phyloP scores from a whole-genome alignment of 192 early-diverging fungal species.

The Jimgerdemannia flammicorona region DNA sequence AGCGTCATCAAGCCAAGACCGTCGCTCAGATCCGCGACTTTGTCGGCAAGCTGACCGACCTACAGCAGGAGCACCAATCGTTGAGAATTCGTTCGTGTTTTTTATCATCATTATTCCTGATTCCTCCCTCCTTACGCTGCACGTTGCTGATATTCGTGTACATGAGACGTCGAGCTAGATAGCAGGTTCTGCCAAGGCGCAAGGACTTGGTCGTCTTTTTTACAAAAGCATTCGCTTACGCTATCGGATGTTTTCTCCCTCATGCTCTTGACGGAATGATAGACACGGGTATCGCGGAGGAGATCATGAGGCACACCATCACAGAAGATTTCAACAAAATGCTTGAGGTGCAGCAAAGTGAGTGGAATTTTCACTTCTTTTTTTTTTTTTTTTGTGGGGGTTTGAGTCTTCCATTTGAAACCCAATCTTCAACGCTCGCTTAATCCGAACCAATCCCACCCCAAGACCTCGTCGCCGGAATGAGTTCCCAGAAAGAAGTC shows the following conservation, averaged over 20 bases:
- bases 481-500: constrained; percentile 50
- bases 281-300: constrained; percentile 77
- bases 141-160: too few relatives aligned
- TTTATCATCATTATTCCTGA: too few relatives aligned
- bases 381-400: neutral
- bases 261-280: too few relatives aligned
- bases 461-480: constrained; percentile 67
- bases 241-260: too few relatives aligned
- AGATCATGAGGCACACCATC: constrained; percentile 74
- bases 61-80: constrained; percentile 87
- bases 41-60: constrained; percentile 75
- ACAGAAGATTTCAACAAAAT: constrained; percentile 77
- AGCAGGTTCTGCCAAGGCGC: too few relatives aligned
- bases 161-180: too few relatives aligned
- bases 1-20: constrained; percentile 86
- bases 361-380: neutral
- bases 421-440: constrained; percentile 14
- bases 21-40: constrained; percentile 91
- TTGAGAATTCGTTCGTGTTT: constrained; percentile 40
- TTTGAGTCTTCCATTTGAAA: neutral
- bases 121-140: too few relatives aligned
- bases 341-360: constrained; percentile 91
- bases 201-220: too few relatives aligned
- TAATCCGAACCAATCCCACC: constrained; percentile 23
- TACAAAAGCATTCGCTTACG: too few relatives aligned